Conservation (phyloP, 1,284 basidiomycete genomes). For the Papiliotrema nemorosa region DNA sequence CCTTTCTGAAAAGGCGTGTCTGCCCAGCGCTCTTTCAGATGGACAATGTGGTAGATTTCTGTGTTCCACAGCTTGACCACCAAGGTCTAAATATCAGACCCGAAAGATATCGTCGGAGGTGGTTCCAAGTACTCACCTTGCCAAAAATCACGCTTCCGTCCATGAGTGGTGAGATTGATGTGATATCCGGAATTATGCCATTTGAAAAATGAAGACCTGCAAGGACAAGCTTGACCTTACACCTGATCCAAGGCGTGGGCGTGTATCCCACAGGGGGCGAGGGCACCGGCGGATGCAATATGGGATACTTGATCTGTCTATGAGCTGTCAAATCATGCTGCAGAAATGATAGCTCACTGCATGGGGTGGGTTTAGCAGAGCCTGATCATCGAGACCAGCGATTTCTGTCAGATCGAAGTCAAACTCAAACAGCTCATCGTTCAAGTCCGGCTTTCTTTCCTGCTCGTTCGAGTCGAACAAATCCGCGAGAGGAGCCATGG, state of each 20-base stretch:
- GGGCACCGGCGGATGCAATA: slow-evolving; percentile 34
- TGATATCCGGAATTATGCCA: slow-evolving; percentile 14
- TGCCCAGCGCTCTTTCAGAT: slow-evolving; percentile 45
- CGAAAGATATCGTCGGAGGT: neutral
- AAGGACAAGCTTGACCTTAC: slow-evolving; percentile 25
- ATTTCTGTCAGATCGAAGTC: slow-evolving; percentile 39
- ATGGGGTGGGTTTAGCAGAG: slow-evolving; percentile 8
- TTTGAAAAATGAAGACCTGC: slow-evolving; percentile 23
- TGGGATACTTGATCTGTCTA: slow-evolving; percentile 29
- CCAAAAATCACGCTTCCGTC: slow-evolving; percentile 11
- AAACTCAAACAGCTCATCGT: slow-evolving; percentile 31
- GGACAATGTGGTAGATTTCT: slow-evolving; percentile 23
- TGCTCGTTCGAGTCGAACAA: slow-evolving; percentile 1
- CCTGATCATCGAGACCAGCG: slow-evolving; percentile 33
- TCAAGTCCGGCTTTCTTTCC: slow-evolving; percentile 1
- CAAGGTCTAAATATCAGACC: slow-evolving; percentile 26
- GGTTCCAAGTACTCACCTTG: slow-evolving; percentile 9
- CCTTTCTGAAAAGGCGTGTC: slow-evolving; percentile 29
- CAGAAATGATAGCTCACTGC: too few relatives aligned
- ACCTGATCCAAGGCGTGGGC: slow-evolving; percentile 37
- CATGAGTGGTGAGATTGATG: neutral
- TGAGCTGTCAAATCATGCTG: too few relatives aligned
- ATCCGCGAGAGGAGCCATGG: neutral
- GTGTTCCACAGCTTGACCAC: slow-evolving; percentile 17
- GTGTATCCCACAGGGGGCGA: slow-evolving; percentile 22